phyloP scores from a whole-genome alignment of 108 stramenopile genomes.

The Mediolabrus comicus region DNA sequence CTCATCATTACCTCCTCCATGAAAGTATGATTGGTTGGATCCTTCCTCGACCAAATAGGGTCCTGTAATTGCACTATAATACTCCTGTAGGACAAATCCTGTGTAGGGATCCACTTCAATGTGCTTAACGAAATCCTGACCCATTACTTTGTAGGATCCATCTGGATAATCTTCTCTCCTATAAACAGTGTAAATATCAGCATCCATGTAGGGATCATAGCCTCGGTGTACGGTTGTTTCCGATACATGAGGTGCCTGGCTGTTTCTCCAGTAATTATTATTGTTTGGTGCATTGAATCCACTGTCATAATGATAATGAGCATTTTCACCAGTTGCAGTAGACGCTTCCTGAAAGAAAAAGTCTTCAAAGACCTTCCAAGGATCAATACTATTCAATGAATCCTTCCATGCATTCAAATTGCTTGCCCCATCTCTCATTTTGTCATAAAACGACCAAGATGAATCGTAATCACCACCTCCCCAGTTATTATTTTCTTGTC shows the following conservation, averaged over 20 bases:
- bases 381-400: conserved; percentile 53
- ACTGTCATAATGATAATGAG: neutral
- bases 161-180: conserved; percentile 37
- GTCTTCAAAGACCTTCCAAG: conserved; percentile 64
- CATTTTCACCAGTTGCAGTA: neutral
- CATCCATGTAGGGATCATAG: conserved; percentile 19
- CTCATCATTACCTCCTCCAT: neutral
- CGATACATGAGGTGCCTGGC: conserved; percentile 23
- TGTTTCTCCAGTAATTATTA: conserved; percentile 2
- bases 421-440: conserved; percentile 29
- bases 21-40: conserved; percentile 14
- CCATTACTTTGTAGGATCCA: conserved; percentile 31
- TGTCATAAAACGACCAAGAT: conserved; percentile 31
- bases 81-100: conserved; percentile 37
- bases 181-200: conserved; percentile 36
- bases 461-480: conserved; percentile 4
- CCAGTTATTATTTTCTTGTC: neutral
- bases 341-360: conserved; percentile 63
- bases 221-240: conserved; percentile 39
- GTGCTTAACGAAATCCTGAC: conserved; percentile 50
- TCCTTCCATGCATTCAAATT: conserved; percentile 44
- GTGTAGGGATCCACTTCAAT: conserved; percentile 58
- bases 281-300: conserved; percentile 9
- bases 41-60: conserved; percentile 70
- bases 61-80: conserved; percentile 58